Evolutionary conservation across 169 alveolate species (phyloP), one percentile per base, ranked within the genome.

Genomic region (Cryptosporidium sp.): DNA sequence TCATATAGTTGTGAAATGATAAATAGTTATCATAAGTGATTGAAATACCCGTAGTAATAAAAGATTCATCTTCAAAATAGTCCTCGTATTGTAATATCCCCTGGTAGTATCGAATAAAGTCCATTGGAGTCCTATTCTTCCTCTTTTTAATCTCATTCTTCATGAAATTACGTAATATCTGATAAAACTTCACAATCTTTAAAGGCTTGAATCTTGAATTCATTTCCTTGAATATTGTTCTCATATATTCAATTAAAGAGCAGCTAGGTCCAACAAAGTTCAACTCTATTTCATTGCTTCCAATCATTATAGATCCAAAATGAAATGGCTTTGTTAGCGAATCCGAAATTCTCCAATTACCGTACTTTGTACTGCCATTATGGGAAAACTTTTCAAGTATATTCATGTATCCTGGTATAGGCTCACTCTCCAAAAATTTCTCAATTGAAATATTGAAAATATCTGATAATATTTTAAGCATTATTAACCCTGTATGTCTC

Each of bases 1-100:
- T 39, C 26, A 80, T 80, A 42, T 80, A 80, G 29, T 62, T 62
- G 39, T 61, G 75, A 26, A 80, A 80, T 9, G 60, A 60, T 26
- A 80, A 12, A 39, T 80, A 80, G 44, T 37, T 48, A 3, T 61
- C 65, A 65, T 80, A 80, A 45, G 73, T 80, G 16, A 67, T 80
- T 23, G 72, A 80, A 37, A 65, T 62, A 3, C 73, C 73, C 1
- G 75, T 80, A 9, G 10, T 14, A 2, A 65, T 60, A 44, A 80
- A 80, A 12, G 53, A 21, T 21, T 80, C 75, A 14, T 80, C 89
- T 23, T 61, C 75, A 51, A 60, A 80, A 3, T 31, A 23, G 39
- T 80, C 75, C 21, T 73, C 86, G 39, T 80, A 80, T 42, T 80
- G 89, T 33, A 80, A 18, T 21, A 80, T 21, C 23, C 89, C 89